Percentiles rank a stretch among this genome's conserved stretches.
These are phyloP conservation scores for Schizosaccharomyces cryophilus DNA, from an alignment of 805 yeast genomes.

Conservation along the genomic window DNA sequence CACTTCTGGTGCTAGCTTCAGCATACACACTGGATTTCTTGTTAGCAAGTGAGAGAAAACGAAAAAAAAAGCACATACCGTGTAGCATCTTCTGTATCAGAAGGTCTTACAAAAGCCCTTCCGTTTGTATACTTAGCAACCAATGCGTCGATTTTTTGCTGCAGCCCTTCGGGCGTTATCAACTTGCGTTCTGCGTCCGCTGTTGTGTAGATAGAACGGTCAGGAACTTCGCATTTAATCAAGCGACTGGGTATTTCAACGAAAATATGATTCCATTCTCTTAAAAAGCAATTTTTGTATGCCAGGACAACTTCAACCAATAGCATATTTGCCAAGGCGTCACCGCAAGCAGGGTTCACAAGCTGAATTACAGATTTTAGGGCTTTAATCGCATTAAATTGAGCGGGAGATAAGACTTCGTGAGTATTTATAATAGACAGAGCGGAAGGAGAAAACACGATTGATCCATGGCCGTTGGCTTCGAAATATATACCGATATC, in stretches of 20 bases:
- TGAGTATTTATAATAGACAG: constrained; percentile 17
- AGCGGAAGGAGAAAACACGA: constrained; percentile 40
- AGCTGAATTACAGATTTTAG: constrained; percentile 38
- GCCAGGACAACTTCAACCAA: constrained; percentile 44
- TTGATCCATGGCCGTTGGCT: constrained; percentile 98
- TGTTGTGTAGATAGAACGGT: constrained; percentile 55
- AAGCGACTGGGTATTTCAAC: constrained; percentile 69
- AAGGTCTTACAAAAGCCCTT: constrained; percentile 83
- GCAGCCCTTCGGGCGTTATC: constrained; percentile 55
- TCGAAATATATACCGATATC: constrained; percentile 91
- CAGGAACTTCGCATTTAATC: constrained; percentile 59
- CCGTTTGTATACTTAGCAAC: constrained; percentile 36
- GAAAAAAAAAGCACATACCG: constrained; percentile 15
- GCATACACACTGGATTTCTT: constrained; percentile 36
- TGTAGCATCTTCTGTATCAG: constrained; percentile 95
- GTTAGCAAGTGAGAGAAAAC: neutral
- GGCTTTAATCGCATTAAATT: constrained; percentile 26
- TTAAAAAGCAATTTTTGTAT: constrained; percentile 32
- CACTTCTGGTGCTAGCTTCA: constrained; percentile 38
- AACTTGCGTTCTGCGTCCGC: constrained; percentile 76
- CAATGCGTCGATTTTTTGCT: constrained; percentile 37
- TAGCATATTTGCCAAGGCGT: constrained; percentile 78
- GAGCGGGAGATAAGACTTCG: constrained; percentile 20
- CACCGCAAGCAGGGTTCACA: constrained; percentile 95
- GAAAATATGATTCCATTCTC: constrained; percentile 53